These are phyloP conservation scores for Botrytis galanthina DNA, from an alignment of 2,329 filamentous ascomycete species.

Conservation along the genomic window DNA sequence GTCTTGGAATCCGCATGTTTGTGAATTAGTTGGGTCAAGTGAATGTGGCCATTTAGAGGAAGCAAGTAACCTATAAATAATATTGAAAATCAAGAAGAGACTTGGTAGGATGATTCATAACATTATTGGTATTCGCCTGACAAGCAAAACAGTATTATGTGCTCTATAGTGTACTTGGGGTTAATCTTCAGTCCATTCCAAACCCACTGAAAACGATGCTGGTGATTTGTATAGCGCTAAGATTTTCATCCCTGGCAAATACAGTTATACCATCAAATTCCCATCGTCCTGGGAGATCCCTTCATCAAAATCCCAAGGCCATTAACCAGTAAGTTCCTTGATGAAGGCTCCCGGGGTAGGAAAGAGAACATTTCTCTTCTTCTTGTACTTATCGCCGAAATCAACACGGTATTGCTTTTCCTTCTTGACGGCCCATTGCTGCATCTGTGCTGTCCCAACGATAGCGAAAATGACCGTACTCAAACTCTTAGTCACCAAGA, in stretches of 20 bases:
- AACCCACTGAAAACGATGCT: background rate
- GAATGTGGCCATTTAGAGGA: background rate
- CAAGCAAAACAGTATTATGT: background rate
- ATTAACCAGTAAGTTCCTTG: conserved; percentile 23
- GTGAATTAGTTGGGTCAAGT: background rate
- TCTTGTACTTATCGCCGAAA: conserved; percentile 92
- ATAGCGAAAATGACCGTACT: conserved; percentile 73
- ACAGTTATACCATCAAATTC: background rate
- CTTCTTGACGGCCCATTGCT: conserved; percentile 84
- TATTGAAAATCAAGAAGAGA: background rate
- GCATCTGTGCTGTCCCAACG: conserved; percentile 77
- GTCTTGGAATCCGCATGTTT: background rate
- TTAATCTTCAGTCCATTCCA: background rate
- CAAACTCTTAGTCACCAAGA: conserved; percentile 75
- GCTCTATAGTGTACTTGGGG: background rate
- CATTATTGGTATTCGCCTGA: background rate
- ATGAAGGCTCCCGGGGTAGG: conserved; percentile 40
- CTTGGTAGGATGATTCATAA: background rate
- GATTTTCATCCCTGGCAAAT: background rate
- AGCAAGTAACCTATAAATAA: background rate
- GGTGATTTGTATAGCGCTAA: no score
- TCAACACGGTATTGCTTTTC: conserved; percentile 86
- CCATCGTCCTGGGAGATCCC: background rate
- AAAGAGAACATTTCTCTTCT: conserved; percentile 83
- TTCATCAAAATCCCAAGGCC: background rate